phyloP scores from a whole-genome alignment of 2,329 filamentous ascomycete species.

The Fusarium anthophilum region DNA sequence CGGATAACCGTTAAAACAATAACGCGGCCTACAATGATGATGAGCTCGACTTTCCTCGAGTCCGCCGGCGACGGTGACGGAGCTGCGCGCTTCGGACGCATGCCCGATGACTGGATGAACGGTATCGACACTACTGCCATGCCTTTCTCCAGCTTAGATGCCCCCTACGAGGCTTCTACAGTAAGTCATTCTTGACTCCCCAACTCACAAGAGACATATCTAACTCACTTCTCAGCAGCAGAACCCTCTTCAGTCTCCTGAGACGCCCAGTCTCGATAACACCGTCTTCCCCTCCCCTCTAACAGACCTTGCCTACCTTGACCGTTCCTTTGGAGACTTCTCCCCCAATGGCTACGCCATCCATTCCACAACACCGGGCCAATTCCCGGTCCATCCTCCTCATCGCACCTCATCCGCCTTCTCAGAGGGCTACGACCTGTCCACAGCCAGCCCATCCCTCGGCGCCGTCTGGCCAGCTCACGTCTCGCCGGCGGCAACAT shows the following conservation, averaged over 20 bases:
- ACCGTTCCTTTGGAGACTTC: conserved; percentile 37
- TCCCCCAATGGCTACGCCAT: conserved; percentile 29
- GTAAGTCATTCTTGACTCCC: conserved; percentile 11
- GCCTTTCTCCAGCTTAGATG: conserved; percentile 33
- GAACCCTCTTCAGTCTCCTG: conserved; percentile 36
- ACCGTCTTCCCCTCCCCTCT: conserved; percentile 37
- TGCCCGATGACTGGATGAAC: conserved; percentile 34
- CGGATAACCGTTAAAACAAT: conserved; percentile 31
- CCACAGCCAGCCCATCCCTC: conserved; percentile 24
- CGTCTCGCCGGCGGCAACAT: conserved; percentile 34
- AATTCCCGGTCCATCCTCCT: conserved; percentile 29
- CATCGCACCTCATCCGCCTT: conserved; percentile 30
- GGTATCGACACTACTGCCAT: conserved; percentile 31
- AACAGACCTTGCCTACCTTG: conserved; percentile 39
- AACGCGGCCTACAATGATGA: conserved; percentile 33
- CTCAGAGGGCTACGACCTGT: conserved; percentile 35
- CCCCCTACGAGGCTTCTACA: conserved; percentile 34
- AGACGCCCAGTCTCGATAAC: conserved; percentile 39
- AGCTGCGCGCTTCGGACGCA: conserved; percentile 14
- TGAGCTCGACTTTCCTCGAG: conserved; percentile 40
- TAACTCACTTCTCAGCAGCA: conserved; percentile 11
- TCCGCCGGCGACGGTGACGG: conserved; percentile 25
- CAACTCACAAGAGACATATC: neutral
- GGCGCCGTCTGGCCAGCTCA: conserved; percentile 36
- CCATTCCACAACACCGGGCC: conserved; percentile 25